Percentiles rank a stretch among this genome's conserved stretches.
phyloP scores from a whole-genome alignment of 257 asterid species.

The Mitragyna speciosa region DNA sequence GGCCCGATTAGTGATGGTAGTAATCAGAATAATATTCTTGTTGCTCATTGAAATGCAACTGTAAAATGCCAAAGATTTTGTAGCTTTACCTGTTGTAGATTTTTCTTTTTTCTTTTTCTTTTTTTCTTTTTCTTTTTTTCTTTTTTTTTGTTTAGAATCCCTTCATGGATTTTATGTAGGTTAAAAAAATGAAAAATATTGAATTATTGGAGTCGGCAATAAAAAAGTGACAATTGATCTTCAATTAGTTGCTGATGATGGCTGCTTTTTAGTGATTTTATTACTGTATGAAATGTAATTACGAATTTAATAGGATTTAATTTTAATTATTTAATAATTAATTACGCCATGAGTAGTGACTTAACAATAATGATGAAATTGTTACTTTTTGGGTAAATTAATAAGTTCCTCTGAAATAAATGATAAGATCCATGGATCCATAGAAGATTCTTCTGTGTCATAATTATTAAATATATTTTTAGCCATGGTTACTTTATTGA shows the following conservation, averaged over 20 bases:
- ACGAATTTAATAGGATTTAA: too few relatives aligned
- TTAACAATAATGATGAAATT: too few relatives aligned
- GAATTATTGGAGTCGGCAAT: neutral
- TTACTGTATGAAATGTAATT: too few relatives aligned
- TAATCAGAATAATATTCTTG: slow-evolving; percentile 6
- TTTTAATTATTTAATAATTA: too few relatives aligned
- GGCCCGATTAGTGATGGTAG: slow-evolving; percentile 5
- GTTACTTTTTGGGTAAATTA: too few relatives aligned
- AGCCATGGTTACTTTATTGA: too few relatives aligned
- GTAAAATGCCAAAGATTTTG: neutral
- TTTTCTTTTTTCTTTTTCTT: too few relatives aligned
- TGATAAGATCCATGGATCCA: too few relatives aligned
- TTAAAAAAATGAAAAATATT: neutral
- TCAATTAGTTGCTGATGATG: neutral
- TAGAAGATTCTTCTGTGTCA: too few relatives aligned
- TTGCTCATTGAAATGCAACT: slow-evolving; percentile 19
- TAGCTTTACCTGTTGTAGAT: neutral
- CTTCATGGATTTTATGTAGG: neutral
- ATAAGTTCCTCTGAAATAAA: too few relatives aligned
- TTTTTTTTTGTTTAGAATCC: neutral
- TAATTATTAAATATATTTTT: too few relatives aligned
- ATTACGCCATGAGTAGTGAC: neutral
- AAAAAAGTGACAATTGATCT: neutral
- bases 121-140: too few relatives aligned
- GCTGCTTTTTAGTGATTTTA: neutral